A percentile compares a stretch with the other conserved stretches of the same genome.
These are phyloP conservation scores for Dothistroma pini DNA, from an alignment of 2,329 filamentous ascomycete species.

Conservation along the genomic window DNA sequence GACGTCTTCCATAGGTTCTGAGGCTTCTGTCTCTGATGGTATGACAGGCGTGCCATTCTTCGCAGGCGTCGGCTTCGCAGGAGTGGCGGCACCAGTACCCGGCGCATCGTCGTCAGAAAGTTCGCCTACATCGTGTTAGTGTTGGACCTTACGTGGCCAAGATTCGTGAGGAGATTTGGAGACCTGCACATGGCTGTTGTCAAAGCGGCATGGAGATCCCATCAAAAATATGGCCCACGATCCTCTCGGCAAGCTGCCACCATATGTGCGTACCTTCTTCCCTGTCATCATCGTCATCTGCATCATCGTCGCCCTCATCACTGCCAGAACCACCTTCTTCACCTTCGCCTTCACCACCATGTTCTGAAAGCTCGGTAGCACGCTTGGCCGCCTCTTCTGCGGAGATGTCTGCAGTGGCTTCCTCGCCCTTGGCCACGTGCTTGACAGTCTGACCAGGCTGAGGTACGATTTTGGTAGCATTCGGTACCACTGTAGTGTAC, in stretches of 20 bases:
- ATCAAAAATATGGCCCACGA: not conserved
- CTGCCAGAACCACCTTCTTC: conserved; percentile 47
- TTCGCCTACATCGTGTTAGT: conserved; percentile 23
- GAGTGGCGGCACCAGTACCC: conserved; percentile 22
- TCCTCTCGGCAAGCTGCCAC: not conserved
- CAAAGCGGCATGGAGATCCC: not conserved
- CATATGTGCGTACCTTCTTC: conserved; percentile 26
- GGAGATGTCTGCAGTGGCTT: conserved; percentile 35
- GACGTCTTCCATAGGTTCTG: conserved; percentile 20
- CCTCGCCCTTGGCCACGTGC: conserved; percentile 35
- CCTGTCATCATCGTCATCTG: conserved; percentile 45
- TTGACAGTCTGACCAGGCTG: conserved; percentile 34
- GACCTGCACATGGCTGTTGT: not conserved
- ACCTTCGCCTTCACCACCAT: conserved; percentile 43
- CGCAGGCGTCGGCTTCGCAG: conserved; percentile 22
- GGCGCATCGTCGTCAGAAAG: conserved; percentile 31
- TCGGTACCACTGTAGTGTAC: conserved; percentile 39
- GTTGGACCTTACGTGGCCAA: not conserved
- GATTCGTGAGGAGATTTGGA: not conserved
- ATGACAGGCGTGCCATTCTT: conserved; percentile 14
- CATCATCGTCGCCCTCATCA: conserved; percentile 46
- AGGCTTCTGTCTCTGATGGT: conserved; percentile 4
- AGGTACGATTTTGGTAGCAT: conserved; percentile 36
- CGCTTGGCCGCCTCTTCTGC: conserved; percentile 43
- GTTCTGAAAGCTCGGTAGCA: conserved; percentile 42